Evolutionary conservation across 352 stramenopile genomes (phyloP), one percentile per base, ranked within the genome.

Genomic region (Pythium monospermum): DNA sequence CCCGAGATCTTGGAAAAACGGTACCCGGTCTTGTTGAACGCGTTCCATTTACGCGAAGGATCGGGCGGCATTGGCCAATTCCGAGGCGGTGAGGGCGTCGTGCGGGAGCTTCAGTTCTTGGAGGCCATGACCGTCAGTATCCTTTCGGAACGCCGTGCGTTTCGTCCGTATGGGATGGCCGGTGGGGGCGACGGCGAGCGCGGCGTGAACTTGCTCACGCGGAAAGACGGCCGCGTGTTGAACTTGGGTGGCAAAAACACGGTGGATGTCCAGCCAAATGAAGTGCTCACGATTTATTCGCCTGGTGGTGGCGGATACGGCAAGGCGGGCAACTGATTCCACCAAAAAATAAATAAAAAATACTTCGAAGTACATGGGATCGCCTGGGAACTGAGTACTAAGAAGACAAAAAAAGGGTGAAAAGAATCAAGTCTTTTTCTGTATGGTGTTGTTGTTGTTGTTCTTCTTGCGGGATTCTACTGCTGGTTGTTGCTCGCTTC

Each of bases 1-100:
- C 95, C 95, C n/a, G 96, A 99, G 68, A 99, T 99, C 64, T 60
- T 99, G 6, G 97, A 99, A 71, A 92, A 97, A 53, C 76, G 96
- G 2, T 99, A 95, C 66, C 95, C 94, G 0, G 77, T 97, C 30
- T 62, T 97, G 21, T 65, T 97, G 31, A 68, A 73, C 18, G 82
- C 74, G 7, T 97, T 97, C 61, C 76, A 89, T 31, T 59, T 97
- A 27, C 80, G 89, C 27, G 53, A 84, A 45, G 73, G 69, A 25
- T 97, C 89, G n/a, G 97, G 97, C 36, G 97, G 97, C 12, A 44
- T 59, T 28, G 97, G 97, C 25, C 69, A 76, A 52, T 95, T 95
- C 67, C 70, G 54, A 30, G 96, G 97, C 36, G 97, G 97, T 30
- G 91, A 99, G 62, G 96, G 97, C 43, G 95, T 99, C 2, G 80